Conservation (phyloP, 2,329 filamentous ascomycete species). For the Colletotrichum chlorophyti region DNA sequence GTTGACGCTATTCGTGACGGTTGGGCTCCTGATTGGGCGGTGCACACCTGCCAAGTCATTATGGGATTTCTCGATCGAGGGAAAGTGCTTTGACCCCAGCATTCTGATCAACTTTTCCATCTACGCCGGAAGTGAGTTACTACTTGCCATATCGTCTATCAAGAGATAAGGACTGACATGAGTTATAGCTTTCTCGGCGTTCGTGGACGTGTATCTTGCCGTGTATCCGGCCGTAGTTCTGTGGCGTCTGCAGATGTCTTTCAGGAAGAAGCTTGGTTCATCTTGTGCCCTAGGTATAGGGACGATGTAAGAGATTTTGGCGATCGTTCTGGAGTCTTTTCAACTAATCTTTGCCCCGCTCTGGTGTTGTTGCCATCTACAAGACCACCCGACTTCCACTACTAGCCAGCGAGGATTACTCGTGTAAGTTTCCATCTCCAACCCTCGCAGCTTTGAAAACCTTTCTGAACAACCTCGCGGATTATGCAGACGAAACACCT, state of each 20-base stretch:
- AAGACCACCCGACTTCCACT: slow-evolving; percentile 44
- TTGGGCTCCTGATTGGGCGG: slow-evolving; percentile 48
- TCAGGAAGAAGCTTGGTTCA: slow-evolving; percentile 48
- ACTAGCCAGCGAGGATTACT: slow-evolving; percentile 33
- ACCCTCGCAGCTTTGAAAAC: accelerated
- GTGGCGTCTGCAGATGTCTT: slow-evolving; percentile 42
- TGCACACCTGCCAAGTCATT: slow-evolving; percentile 45
- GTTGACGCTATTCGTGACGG: slow-evolving; percentile 40
- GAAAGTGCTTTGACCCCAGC: slow-evolving; percentile 40
- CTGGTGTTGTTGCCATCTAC: slow-evolving; percentile 37
- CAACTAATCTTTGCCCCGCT: slow-evolving; percentile 18
- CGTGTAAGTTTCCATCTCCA: no score
- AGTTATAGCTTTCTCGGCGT: slow-evolving; percentile 39
- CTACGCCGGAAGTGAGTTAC: slow-evolving; percentile 43
- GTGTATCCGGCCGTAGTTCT: slow-evolving; percentile 48
- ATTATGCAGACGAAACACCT: slow-evolving; percentile 40
- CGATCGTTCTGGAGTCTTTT: background rate
- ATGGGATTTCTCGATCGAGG: slow-evolving; percentile 45
- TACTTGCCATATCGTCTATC: accelerated
- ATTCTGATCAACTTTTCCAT: slow-evolving; percentile 47
- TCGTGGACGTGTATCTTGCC: slow-evolving; percentile 50
- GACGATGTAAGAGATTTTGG: slow-evolving; percentile 37
- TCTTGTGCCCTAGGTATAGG: slow-evolving; percentile 46
- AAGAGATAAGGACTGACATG: background rate
- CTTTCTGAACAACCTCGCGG: background rate